Percentiles rank a stretch among this genome's conserved stretches.
Conservation (phyloP, 78 protist genomes). For the Acrasis kona region DNA sequence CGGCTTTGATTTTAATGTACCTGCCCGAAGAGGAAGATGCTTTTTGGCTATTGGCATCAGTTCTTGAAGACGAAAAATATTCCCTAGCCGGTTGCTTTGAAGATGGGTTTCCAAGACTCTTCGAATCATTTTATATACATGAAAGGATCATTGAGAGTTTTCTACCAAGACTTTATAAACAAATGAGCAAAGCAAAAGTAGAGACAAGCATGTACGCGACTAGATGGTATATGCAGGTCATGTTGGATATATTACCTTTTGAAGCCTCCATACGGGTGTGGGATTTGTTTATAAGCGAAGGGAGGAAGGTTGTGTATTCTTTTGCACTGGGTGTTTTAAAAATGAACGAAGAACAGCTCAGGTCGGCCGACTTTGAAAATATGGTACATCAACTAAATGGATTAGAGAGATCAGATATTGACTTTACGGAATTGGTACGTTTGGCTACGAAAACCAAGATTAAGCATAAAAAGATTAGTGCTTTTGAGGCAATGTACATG, state of each 20-base stretch:
- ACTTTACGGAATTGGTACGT: too few species aligned
- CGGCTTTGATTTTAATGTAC: slow-evolving; percentile 10
- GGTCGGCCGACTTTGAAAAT: too few species aligned
- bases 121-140: slow-evolving; percentile 1
- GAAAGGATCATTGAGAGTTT: background rate
- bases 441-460: too few species aligned
- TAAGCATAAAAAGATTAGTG: too few species aligned
- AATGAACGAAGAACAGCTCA: background rate
- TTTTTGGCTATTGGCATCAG: slow-evolving; percentile 11
- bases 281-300: slow-evolving; percentile 28
- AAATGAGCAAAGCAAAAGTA: background rate
- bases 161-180: background rate
- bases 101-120: slow-evolving; percentile 16
- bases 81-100: background rate
- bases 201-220: slow-evolving; percentile 8
- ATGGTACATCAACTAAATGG: too few species aligned
- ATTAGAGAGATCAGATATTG: too few species aligned
- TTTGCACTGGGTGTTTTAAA: slow-evolving; percentile 7
- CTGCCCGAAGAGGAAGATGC: slow-evolving; percentile 25
- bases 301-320: slow-evolving; percentile 18
- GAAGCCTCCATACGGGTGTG: slow-evolving; percentile 13
- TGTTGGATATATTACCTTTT: slow-evolving; percentile 15
- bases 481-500: too few species aligned
- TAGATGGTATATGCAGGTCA: slow-evolving; percentile 33
- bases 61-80: background rate